phyloP scores from a whole-genome alignment of 257 asterid species.

The Cordia subcordata region DNA sequence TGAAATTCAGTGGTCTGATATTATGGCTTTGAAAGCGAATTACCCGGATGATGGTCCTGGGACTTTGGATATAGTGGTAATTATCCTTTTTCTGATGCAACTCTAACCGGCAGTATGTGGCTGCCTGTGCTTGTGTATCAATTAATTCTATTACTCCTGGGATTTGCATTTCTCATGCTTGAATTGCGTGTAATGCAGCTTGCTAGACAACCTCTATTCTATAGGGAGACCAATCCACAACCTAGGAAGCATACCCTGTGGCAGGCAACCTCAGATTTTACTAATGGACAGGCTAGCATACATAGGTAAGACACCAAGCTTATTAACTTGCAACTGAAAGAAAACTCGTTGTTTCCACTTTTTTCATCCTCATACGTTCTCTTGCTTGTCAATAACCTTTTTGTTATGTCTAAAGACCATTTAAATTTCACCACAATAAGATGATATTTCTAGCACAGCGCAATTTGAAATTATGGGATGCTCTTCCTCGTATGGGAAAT shows the following conservation, averaged over 20 bases:
- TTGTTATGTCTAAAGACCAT: too few relatives aligned
- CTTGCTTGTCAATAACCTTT: too few relatives aligned
- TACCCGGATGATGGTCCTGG: constrained; percentile 64
- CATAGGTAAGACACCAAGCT: constrained; percentile 34
- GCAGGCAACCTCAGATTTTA: constrained; percentile 93
- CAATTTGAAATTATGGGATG: too few relatives aligned
- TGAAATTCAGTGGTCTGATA: constrained; percentile 12
- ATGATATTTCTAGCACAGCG: too few relatives aligned
- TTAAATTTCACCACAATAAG: too few relatives aligned
- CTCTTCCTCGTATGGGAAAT: too few relatives aligned
- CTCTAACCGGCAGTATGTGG: too few relatives aligned
- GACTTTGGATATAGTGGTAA: constrained; percentile 76
- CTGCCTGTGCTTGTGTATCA: too few relatives aligned
- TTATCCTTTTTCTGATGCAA: background rate
- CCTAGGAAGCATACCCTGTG: constrained; percentile 96
- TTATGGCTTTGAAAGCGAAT: background rate
- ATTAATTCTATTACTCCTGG: too few relatives aligned
- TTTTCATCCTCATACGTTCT: too few relatives aligned
- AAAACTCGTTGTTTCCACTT: too few relatives aligned
- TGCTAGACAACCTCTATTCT: constrained; percentile 81
- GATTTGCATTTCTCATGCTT: background rate
- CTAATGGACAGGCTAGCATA: constrained; percentile 83
- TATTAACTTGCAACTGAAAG: too few relatives aligned
- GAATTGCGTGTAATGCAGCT: constrained; percentile 35
- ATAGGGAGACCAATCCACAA: constrained; percentile 90